A percentile compares a stretch with the other conserved stretches of the same genome.
Conservation (phyloP, 1,139 yeast genomes). For the Yamadazyma taylorii region DNA sequence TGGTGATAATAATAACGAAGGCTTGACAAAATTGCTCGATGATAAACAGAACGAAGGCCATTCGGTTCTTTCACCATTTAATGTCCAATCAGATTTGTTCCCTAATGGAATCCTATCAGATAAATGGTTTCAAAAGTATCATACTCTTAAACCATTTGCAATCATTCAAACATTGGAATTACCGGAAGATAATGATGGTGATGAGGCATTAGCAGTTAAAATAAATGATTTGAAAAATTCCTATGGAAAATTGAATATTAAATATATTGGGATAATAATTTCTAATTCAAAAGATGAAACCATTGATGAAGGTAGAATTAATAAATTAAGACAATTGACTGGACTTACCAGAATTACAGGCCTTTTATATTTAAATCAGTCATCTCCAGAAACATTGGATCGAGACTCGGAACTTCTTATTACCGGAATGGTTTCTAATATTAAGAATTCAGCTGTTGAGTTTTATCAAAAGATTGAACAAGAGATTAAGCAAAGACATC, state of each 20-base stretch:
- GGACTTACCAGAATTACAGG: conserved; percentile 34
- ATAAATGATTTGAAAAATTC: conserved; percentile 21
- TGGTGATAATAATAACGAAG: conserved; percentile 5
- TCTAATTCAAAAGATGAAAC: conserved; percentile 17
- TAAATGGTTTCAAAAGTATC: conserved; percentile 40
- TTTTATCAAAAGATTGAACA: conserved; percentile 35
- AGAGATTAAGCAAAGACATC: conserved; percentile 35
- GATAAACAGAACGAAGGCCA: conserved; percentile 19
- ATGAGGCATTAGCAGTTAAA: conserved; percentile 18
- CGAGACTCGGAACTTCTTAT: conserved; percentile 33
- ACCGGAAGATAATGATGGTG: conserved; percentile 17
- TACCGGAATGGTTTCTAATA: conserved; percentile 28
- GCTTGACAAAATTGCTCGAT: conserved; percentile 1
- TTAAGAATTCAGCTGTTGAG: conserved; percentile 31
- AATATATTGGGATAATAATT: conserved; percentile 31
- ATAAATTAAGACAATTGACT: conserved; percentile 28
- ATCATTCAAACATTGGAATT: conserved; percentile 24
- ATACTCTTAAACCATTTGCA: conserved; percentile 34
- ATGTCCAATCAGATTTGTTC: conserved; percentile 34
- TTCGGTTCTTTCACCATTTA: conserved; percentile 39
- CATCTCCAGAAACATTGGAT: conserved; percentile 12
- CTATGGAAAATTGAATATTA: conserved; percentile 21
- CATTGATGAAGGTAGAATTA: conserved; percentile 21
- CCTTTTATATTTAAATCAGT: conserved; percentile 24
- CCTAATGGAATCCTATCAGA: conserved; percentile 44